Evolutionary conservation across 805 yeast genomes (phyloP), one percentile per base, ranked within the genome.

Genomic region (Lachancea sp.): DNA sequence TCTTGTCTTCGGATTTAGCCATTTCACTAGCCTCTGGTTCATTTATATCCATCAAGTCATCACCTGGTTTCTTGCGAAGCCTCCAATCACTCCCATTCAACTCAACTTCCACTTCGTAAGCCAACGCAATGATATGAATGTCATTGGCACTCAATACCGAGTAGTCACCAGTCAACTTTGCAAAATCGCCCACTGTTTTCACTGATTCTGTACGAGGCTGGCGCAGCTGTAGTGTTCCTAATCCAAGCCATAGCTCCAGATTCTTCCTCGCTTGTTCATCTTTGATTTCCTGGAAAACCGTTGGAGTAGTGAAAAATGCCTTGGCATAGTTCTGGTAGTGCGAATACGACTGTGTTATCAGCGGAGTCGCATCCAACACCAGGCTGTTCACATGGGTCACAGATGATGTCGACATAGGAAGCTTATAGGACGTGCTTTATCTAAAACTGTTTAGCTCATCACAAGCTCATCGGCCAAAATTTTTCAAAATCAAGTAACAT

Each of bases 281-380:
- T 55, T 75, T 80, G 57, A 92, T 78, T 66, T 92, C 99, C 22
- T 74, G 70, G 52, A 73, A 77, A 13, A 92, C 97, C 1, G 96
- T 89, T 11, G 97, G 97, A 2, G 97, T 86, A 11, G 97, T 89
- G 60, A 70, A 83, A 55, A 85, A 85, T n/a, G 64, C 61, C 13
- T 72, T 62, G 1, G 95, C 97, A 56, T 72, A 75, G 48, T 74
- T 76, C 52, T 80, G 78, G 33, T 92, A 68, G 16, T 80, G 74
- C 2, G 88, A 72, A 9, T 84, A 85, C 4, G 92, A 72, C 54
- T 86, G 94, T 2, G 95, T 83, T 51, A 92, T 83, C 50, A 92
- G 67, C 5, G 98, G 98, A 37, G 96, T 92, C 3, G 98, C 97
- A 72, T 92, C 98, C 49, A 92, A 71, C 24, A 86, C 84, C 42